Evolutionary conservation across 2,329 filamentous ascomycete species (phyloP).

Genomic region (Fusarium duplospermum): DNA sequence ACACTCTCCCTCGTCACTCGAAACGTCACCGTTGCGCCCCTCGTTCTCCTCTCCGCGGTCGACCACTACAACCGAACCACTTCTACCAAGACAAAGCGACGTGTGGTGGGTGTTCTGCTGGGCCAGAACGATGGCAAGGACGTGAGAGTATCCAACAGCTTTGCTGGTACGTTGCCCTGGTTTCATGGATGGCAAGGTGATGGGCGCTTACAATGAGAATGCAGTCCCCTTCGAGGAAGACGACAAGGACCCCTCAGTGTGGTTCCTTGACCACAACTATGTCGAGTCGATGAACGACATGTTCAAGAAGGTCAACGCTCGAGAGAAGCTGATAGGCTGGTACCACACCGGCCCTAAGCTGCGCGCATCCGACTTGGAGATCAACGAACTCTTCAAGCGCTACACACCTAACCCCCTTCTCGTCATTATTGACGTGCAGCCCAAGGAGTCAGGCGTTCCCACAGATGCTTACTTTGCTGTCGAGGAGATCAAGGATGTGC

Average conservation of each 20-base stretch:
- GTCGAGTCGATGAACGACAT: conserved; percentile 99
- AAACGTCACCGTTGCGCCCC: conserved; percentile 95
- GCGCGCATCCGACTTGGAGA: conserved; percentile 94
- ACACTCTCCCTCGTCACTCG: conserved; percentile 93
- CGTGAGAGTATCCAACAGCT: conserved; percentile 98
- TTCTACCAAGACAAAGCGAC: conserved; percentile 84
- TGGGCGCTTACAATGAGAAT: conserved; percentile 29
- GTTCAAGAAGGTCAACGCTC: conserved; percentile 99
- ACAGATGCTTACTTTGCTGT: conserved; percentile 99
- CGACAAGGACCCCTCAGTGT: conserved; percentile 97
- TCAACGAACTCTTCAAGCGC: conserved; percentile 99
- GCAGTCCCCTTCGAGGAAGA: conserved; percentile 98
- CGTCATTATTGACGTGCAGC: conserved; percentile 98
- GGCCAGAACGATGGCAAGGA: conserved; percentile 97
- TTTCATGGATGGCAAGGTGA: conserved; percentile 6
- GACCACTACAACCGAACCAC: conserved; percentile 97
- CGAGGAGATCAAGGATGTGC: conserved; percentile 98
- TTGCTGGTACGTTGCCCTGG: conserved; percentile 75
- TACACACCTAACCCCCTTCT: conserved; percentile 97
- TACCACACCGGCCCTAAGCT: conserved; percentile 99
- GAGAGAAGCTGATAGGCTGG: conserved; percentile 99
- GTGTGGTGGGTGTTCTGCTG: conserved; percentile 93
- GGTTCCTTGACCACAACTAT: conserved; percentile 99
- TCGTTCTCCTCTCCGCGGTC: conserved; percentile 96
- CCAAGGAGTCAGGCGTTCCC: conserved; percentile 96